Evolutionary conservation across 306 rosid genomes (phyloP).

Genomic region (Arachis hypogaea): DNA sequence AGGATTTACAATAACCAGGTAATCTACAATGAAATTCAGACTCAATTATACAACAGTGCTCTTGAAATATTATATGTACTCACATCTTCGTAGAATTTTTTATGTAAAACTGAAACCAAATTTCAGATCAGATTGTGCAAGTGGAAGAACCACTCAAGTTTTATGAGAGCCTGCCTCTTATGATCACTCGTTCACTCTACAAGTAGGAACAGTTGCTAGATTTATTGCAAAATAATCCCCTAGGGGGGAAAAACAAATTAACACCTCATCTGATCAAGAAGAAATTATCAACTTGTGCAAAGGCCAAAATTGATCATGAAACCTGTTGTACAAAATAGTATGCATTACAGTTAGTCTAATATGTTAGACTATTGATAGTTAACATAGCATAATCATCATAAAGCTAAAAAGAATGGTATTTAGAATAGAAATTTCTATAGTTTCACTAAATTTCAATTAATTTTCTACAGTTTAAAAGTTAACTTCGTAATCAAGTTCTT

Average conservation of each 20-base stretch:
- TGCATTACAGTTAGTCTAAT: conserved; percentile 8
- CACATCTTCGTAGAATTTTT: conserved; percentile 9
- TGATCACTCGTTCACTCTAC: conserved; percentile 29
- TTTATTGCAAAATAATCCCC: conserved; percentile 4
- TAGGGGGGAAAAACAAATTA: background rate
- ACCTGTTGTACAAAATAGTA: conserved; percentile 3
- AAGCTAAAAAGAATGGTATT: conserved; percentile 13
- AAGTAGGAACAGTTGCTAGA: background rate
- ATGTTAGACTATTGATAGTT: background rate
- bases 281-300: background rate
- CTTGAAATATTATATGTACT: conserved; percentile 26
- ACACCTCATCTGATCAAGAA: conserved; percentile 9
- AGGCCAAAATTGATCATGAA: background rate
- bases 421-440: background rate
- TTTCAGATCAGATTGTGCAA: conserved; percentile 21
- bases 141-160: conserved; percentile 23
- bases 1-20: conserved; percentile 42
- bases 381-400: conserved; percentile 1
- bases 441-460: no score
- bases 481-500: no score
- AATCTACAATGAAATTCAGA: conserved; percentile 15
- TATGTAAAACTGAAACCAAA: background rate
- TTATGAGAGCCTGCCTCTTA: conserved; percentile 31
- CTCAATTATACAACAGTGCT: conserved; percentile 19
- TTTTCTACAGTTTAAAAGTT: no score